These are phyloP conservation scores for Aspergillus costaricaensis DNA, from an alignment of 2,329 filamentous ascomycete species.

Conservation along the genomic window DNA sequence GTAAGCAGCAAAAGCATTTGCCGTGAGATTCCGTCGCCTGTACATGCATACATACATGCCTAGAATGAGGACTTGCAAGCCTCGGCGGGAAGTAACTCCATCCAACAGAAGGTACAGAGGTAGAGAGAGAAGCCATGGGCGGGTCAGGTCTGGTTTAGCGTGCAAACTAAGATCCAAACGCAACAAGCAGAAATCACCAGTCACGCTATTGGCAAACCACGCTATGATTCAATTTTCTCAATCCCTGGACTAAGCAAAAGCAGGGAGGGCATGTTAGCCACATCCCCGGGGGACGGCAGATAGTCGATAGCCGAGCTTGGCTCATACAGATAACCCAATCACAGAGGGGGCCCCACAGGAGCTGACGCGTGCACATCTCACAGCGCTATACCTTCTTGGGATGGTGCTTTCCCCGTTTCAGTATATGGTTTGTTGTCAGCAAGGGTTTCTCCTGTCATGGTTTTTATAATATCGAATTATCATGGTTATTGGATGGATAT, in stretches of 20 bases:
- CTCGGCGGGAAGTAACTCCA: not conserved
- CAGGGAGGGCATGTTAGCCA: slow-evolving; percentile 10
- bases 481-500: not conserved
- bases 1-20: too few species aligned
- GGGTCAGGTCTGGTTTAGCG: not conserved
- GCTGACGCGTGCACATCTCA: slow-evolving; percentile 40
- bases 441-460: slow-evolving; percentile 10
- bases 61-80: too few species aligned
- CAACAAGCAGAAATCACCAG: not conserved
- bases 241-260: slow-evolving; percentile 7
- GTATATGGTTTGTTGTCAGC: slow-evolving; percentile 9
- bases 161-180: not conserved
- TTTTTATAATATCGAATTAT: not conserved
- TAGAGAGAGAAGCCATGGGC: not conserved
- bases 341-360: slow-evolving; percentile 20
- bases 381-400: slow-evolving; percentile 9
- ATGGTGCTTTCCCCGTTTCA: slow-evolving; percentile 19
- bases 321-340: slow-evolving; percentile 34
- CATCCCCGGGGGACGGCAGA: slow-evolving; percentile 35
- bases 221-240: slow-evolving; percentile 9
- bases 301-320: slow-evolving; percentile 45
- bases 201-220: slow-evolving; percentile 5
- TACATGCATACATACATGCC: too few species aligned
- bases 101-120: not conserved
- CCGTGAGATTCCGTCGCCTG: too few species aligned